Evolutionary conservation across 139 green algal species (phyloP).

Genomic region (Ostreobium quekettii): DNA sequence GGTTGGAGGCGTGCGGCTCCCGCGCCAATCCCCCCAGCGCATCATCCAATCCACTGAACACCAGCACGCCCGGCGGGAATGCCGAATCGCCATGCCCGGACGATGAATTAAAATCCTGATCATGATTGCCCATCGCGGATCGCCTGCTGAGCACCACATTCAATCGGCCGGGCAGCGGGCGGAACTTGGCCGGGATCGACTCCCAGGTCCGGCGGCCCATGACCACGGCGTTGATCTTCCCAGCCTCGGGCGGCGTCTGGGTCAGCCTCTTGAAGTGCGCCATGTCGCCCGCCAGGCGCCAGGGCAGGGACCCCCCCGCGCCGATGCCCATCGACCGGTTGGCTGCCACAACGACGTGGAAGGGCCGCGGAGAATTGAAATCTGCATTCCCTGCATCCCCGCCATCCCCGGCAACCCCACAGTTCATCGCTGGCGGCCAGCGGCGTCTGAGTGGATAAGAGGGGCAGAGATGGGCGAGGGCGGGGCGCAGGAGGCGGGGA

Average conservation of each 20-base stretch:
- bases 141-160: conserved; percentile 86
- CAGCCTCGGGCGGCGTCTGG: conserved; percentile 31
- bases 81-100: neutral
- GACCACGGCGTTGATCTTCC: conserved; percentile 86
- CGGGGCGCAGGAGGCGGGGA: neutral
- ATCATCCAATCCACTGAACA: neutral
- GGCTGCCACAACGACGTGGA: conserved; percentile 48
- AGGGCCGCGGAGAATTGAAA: conserved; percentile 17
- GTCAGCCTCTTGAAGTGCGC: conserved; percentile 89
- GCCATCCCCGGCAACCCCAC: neutral
- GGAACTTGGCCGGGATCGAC: conserved; percentile 83
- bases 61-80: neutral
- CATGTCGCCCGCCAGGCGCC: conserved; percentile 81
- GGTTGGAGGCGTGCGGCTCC: neutral
- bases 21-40: neutral
- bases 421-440: neutral
- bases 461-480: neutral
- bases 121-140: neutral
- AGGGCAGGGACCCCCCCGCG: conserved; percentile 48
- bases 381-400: conserved; percentile 1
- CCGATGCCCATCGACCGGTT: conserved; percentile 38
- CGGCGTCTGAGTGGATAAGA: neutral
- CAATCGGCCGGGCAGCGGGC: conserved; percentile 77
- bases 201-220: conserved; percentile 99
- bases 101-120: neutral